Base-by-base conservation (phyloP, 2,329 filamentous ascomycete genomes). In the Aureobasidium sp. region DNA sequence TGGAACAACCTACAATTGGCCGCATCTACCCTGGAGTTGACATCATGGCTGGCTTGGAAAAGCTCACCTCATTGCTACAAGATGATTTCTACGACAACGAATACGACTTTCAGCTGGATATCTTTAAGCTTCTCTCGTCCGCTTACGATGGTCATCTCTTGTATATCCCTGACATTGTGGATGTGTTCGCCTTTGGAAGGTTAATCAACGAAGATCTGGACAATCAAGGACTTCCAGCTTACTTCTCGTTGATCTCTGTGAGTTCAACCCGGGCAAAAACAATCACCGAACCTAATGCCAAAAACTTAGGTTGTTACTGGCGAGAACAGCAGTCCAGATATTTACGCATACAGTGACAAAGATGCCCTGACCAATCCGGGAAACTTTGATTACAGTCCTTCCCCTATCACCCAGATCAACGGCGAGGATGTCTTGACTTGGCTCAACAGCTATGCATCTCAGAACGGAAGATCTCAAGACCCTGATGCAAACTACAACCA, bases 131-230 rank as follows among this genome's bases (percentile, higher is more conserved):
- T 0, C 69, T 76, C 55, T 67, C 66, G 25, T 67, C 68, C 11
- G 75, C 72, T 3, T 74, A 77, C 61, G 75, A 77, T 64, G 74
- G 74, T n/a, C 75, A 77, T 64, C 71, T 76, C n/a, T 65, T 65
- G 9, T 76, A 71, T 64, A 67, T 70, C 13, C 69, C 73, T 0
- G 73, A 75, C 51, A 74, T 76, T 45, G 65, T 72, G 27, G 69
- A 67, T 1, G 70, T 71, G 7, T 75, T 76, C 66, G 68, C 70
- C 16, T 75, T 76, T 55, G 0, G 71, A 68, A 5, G 67, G 3
- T 27, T 57, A n/a, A 29, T 34, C 1, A 45, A 8, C 8, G 39
- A 34, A 3, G n/a, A 45, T 2, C 27, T 45, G 10, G 5, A 27
- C 11, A 29, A 45, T 25, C 16, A 41, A 10, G 39, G 49, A 11